Evolutionary conservation across 306 rosid species (phyloP).

Genomic region (Biancaea sappan): DNA sequence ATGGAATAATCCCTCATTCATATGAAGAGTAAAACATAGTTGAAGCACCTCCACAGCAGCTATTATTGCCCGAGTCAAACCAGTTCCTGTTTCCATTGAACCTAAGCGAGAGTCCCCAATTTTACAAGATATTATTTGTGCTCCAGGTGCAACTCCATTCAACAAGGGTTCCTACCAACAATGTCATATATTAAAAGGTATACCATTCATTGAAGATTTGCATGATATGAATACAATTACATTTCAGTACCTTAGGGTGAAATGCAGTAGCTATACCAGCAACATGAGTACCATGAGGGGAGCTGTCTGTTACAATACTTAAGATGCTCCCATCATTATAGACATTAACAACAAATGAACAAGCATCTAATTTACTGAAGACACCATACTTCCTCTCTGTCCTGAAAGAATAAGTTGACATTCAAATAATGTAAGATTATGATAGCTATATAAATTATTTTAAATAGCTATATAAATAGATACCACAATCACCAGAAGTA

Average conservation of each 20-base stretch:
- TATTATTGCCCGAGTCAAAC: slow-evolving; percentile 88
- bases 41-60: slow-evolving; percentile 91
- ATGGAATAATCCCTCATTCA: slow-evolving; percentile 24
- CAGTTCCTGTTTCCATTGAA: slow-evolving; percentile 98
- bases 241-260: slow-evolving; percentile 79
- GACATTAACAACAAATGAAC: slow-evolving; percentile 83
- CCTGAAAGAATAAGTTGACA: slow-evolving; percentile 54
- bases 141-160: slow-evolving; percentile 99
- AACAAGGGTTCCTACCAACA: slow-evolving; percentile 79
- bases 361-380: slow-evolving; percentile 95
- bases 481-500: not conserved
- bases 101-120: slow-evolving; percentile 97
- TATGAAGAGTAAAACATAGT: slow-evolving; percentile 19
- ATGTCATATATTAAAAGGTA: slow-evolving; percentile 38
- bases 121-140: slow-evolving; percentile 94
- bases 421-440: slow-evolving; percentile 14
- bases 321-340: slow-evolving; percentile 82
- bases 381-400: slow-evolving; percentile 74
- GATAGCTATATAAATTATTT: too few species aligned
- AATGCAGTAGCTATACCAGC: slow-evolving; percentile 94
- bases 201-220: slow-evolving; percentile 7
- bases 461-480: too few species aligned
- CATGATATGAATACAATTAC: slow-evolving; percentile 27
- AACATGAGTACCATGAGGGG: slow-evolving; percentile 97
- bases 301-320: slow-evolving; percentile 90